Evolutionary conservation across 192 early-diverging fungal genomes (phyloP).

Genomic region (Coemansia sp.): DNA sequence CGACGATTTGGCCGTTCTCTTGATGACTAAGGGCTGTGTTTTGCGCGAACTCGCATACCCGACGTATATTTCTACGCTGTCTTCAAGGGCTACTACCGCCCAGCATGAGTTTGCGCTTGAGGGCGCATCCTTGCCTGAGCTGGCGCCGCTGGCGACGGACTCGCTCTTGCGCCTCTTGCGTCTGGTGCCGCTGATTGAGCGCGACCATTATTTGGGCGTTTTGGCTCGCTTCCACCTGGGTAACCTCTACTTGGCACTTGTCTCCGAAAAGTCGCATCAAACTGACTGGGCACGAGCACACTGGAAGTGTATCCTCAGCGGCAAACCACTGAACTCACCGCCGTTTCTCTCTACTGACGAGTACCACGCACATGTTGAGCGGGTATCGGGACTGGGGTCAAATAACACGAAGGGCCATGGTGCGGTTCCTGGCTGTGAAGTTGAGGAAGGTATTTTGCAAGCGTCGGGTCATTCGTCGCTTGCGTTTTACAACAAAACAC

Average conservation of each 20-base stretch:
- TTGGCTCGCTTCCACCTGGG: slow-evolving; percentile 64
- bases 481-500: slow-evolving; percentile 21
- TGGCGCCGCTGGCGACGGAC: slow-evolving; percentile 20
- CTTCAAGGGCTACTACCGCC: slow-evolving; percentile 10
- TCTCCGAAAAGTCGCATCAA: slow-evolving; percentile 13
- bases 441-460: slow-evolving; percentile 26
- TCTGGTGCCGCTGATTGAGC: slow-evolving; percentile 60
- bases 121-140: neutral
- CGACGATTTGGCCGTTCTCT: slow-evolving; percentile 77
- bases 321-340: slow-evolving; percentile 36
- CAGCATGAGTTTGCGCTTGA: slow-evolving; percentile 1
- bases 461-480: slow-evolving; percentile 33
- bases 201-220: slow-evolving; percentile 67
- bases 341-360: slow-evolving; percentile 34
- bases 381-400: neutral
- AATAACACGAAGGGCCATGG: neutral
- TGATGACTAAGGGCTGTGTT: slow-evolving; percentile 69
- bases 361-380: slow-evolving; percentile 18
- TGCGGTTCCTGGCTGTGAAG: slow-evolving; percentile 22
- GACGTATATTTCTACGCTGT: slow-evolving; percentile 39
- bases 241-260: slow-evolving; percentile 44
- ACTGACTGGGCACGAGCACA: slow-evolving; percentile 48
- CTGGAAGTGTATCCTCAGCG: slow-evolving; percentile 59
- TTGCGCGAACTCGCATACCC: slow-evolving; percentile 65
- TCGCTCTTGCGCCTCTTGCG: slow-evolving; percentile 55